Evolutionary conservation across 2,329 filamentous ascomycete genomes (phyloP), one percentile per base, ranked within the genome.

Genomic region (Fusarium sarcochroum): DNA sequence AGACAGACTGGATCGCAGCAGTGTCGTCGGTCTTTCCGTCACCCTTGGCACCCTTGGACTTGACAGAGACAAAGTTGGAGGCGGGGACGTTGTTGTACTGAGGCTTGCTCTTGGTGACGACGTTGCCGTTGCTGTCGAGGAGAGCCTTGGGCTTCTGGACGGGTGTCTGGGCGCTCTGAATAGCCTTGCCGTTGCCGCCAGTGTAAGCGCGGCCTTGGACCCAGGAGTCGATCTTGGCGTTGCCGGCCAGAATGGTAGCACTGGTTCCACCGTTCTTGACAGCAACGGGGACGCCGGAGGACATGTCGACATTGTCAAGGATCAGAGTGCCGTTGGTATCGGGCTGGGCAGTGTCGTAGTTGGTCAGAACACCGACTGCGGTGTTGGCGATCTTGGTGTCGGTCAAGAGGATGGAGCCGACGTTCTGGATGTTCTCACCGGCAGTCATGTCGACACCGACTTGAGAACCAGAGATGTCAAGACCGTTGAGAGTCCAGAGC

Each of bases 21-120:
- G 95, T 98, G 76, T 98, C 96, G 73, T 98, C 95, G 1, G 93
- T 93, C 25, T 82, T 79, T 51, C 95, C 96, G 75, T 99, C 95
- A 75, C 96, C 96, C 81, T 90, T 93, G 74, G 93, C 94, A 60
- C 96, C 95, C 50, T 86, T 85, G 46, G 88, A 84, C 82, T 95
- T 97, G 82, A 96, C 91, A 70, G 92, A 95, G 73, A 97, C 81
- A 76, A 99, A 97, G 34, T 86, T 87, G 62, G 84, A 86, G n/a
- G 85, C 87, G 5, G 89, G 80, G 4, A 93, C 80, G 41, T 83
- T 82, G 76, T 92, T 88, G 77, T 98, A 99, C 78, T 97, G 93
- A 15, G 96, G 96, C 86, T 96, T 97, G 78, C 90, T 91, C 71
- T 92, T 91, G 68, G 93, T 91, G 77, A 94, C 94, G 73, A 98